Percentiles rank a stretch among this genome's conserved stretches.
These are phyloP conservation scores for Suillus luteus DNA, from an alignment of 768 basidiomycete genomes.

Conservation along the genomic window DNA sequence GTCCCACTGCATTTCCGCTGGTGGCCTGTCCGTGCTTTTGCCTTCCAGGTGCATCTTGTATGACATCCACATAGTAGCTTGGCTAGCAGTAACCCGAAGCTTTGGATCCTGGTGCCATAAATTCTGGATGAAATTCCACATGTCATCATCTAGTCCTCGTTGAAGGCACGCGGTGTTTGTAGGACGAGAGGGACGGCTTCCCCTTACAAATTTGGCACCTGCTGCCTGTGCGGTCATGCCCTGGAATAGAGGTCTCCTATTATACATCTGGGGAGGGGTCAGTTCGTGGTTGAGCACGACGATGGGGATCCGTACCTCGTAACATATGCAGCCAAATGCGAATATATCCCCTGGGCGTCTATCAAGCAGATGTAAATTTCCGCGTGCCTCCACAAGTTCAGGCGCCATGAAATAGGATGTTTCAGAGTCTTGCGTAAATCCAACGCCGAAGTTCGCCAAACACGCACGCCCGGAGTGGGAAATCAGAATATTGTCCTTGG, in stretches of 20 bases:
- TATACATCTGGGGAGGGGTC: slow-evolving; percentile 28
- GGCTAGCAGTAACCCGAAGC: slow-evolving; percentile 27
- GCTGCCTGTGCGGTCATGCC: slow-evolving; percentile 19
- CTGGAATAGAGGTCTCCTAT: slow-evolving; percentile 29
- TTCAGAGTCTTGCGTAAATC: slow-evolving; percentile 22
- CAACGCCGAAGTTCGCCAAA: slow-evolving; percentile 36
- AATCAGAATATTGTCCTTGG: slow-evolving; percentile 33
- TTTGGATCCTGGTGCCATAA: slow-evolving; percentile 33
- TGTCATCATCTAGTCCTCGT: slow-evolving; percentile 31
- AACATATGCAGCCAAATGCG: slow-evolving; percentile 35
- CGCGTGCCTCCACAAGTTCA: slow-evolving; percentile 23
- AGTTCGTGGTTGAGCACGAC: background rate
- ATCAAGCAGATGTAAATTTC: slow-evolving; percentile 16
- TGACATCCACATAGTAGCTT: slow-evolving; percentile 24
- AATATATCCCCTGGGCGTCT: slow-evolving; percentile 38
- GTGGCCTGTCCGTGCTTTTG: background rate
- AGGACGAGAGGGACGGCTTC: slow-evolving; percentile 23
- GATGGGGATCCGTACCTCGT: slow-evolving; percentile 29
- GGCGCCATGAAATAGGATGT: slow-evolving; percentile 31
- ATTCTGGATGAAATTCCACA: slow-evolving; percentile 33
- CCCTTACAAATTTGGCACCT: slow-evolving; percentile 21
- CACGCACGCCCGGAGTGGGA: slow-evolving; percentile 28
- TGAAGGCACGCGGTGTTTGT: slow-evolving; percentile 7
- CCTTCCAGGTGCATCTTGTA: slow-evolving; percentile 18
- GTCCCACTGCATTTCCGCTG: slow-evolving; percentile 28